A percentile compares a stretch with the other conserved stretches of the same genome.
Conservation (phyloP, 805 yeast species). For the Cyberlindnera mycetangii region DNA sequence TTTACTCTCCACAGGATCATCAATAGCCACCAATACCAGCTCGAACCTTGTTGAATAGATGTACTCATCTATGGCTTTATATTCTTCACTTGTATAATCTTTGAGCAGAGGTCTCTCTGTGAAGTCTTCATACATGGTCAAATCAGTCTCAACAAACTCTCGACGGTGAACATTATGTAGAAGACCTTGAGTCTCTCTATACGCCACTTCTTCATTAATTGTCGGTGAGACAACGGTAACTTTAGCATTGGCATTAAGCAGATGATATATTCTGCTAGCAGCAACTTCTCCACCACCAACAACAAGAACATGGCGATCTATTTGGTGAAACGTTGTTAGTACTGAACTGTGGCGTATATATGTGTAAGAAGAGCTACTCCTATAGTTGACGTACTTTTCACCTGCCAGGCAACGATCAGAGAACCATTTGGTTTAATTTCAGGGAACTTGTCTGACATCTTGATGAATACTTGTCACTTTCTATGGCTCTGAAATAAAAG, state of each 20-base stretch:
- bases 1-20: slow-evolving; percentile 59
- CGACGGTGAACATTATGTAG: slow-evolving; percentile 41
- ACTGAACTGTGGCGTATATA: slow-evolving; percentile 6
- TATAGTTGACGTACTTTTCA: slow-evolving; percentile 38
- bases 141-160: slow-evolving; percentile 45
- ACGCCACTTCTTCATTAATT: slow-evolving; percentile 34
- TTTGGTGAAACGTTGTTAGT: slow-evolving; percentile 10
- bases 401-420: slow-evolving; percentile 72
- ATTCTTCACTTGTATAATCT: slow-evolving; percentile 22
- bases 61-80: slow-evolving; percentile 29
- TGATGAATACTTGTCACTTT: too few relatives aligned
- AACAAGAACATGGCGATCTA: slow-evolving; percentile 59
- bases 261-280: slow-evolving; percentile 60
- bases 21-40: slow-evolving; percentile 70
- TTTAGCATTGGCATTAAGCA: slow-evolving; percentile 66
- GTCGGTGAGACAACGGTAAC: slow-evolving; percentile 59
- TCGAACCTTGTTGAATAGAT: slow-evolving; percentile 43
- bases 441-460: slow-evolving; percentile 11
- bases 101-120: slow-evolving; percentile 9
- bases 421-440: slow-evolving; percentile 45
- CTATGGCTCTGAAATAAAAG: too few relatives aligned
- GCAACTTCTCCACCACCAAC: slow-evolving; percentile 84
- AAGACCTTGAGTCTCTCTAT: slow-evolving; percentile 38
- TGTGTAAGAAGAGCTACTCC: background rate
- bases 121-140: slow-evolving; percentile 44